These are phyloP conservation scores for Marasmius sp. DNA, from an alignment of 1,284 basidiomycete species.

Conservation along the genomic window DNA sequence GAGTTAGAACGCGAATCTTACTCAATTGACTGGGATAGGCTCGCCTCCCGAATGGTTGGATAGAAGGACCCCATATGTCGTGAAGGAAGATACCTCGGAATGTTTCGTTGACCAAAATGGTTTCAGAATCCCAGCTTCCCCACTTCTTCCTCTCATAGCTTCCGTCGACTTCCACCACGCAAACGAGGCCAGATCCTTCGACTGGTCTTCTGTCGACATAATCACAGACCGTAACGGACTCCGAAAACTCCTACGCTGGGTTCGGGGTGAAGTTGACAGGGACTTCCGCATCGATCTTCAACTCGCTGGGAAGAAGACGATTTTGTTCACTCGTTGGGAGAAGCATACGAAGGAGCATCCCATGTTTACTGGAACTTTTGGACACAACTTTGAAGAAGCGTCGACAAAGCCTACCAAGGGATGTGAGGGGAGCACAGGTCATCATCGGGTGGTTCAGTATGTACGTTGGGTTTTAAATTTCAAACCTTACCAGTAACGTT, in stretches of 20 bases:
- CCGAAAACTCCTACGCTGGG: conserved; percentile 56
- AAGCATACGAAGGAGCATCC: conserved; percentile 28
- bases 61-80: conserved; percentile 41
- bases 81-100: conserved; percentile 46
- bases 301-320: conserved; percentile 49
- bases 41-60: conserved; percentile 52
- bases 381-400: conserved; percentile 49
- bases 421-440: conserved; percentile 41
- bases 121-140: conserved; percentile 37
- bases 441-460: conserved; percentile 53
- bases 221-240: conserved; percentile 59
- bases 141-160: conserved; percentile 48
- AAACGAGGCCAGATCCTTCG: conserved; percentile 34
- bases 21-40: conserved; percentile 30
- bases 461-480: conserved; percentile 29
- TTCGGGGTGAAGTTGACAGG: conserved; percentile 27
- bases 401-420: conserved; percentile 41
- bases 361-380: conserved; percentile 35
- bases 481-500: not conserved
- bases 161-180: conserved; percentile 44
- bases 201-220: conserved; percentile 52
- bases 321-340: conserved; percentile 55
- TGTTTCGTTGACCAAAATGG: conserved; percentile 52
- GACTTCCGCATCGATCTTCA: conserved; percentile 61
- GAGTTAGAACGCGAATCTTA: not conserved